phyloP scores from a whole-genome alignment of 2,329 filamentous ascomycete species.

The Colletotrichum scovillei region DNA sequence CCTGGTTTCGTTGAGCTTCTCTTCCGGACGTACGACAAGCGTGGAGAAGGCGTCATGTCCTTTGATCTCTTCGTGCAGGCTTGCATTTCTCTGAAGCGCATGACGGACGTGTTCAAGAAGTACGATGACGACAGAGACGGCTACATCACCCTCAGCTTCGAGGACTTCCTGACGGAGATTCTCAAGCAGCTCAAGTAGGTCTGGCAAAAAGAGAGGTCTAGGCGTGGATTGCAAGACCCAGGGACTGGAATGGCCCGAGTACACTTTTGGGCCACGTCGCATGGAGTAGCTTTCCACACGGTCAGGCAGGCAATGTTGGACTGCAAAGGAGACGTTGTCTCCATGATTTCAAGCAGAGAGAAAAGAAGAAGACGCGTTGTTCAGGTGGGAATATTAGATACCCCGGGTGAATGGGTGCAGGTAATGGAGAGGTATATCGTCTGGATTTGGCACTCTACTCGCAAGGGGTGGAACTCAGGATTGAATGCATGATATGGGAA shows the following conservation, averaged over 20 bases:
- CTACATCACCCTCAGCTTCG: slow-evolving; percentile 86
- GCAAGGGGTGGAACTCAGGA: slow-evolving; percentile 16
- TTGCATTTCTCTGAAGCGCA: slow-evolving; percentile 95
- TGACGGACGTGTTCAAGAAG: slow-evolving; percentile 99
- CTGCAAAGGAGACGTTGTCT: background rate
- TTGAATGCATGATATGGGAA: background rate
- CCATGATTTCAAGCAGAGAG: background rate
- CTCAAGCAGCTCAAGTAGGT: slow-evolving; percentile 68
- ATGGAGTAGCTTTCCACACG: background rate
- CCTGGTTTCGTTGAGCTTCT: slow-evolving; percentile 85
- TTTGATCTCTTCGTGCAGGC: slow-evolving; percentile 99
- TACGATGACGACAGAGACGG: slow-evolving; percentile 98
- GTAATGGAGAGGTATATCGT: slow-evolving; percentile 13
- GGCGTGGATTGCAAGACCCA: too few species aligned
- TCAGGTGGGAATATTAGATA: slow-evolving; percentile 31
- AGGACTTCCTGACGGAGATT: slow-evolving; percentile 81
- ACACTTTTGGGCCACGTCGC: background rate
- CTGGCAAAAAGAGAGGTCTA: background rate
- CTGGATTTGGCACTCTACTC: slow-evolving; percentile 6
- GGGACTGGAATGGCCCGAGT: background rate
- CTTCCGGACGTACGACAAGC: slow-evolving; percentile 90
- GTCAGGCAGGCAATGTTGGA: background rate
- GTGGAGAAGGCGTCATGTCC: slow-evolving; percentile 76
- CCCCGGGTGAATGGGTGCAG: slow-evolving; percentile 26
- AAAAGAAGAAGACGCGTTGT: slow-evolving; percentile 1